Evolutionary conservation across 2,329 filamentous ascomycete species (phyloP).

Genomic region (Hypoxylon sp.): DNA sequence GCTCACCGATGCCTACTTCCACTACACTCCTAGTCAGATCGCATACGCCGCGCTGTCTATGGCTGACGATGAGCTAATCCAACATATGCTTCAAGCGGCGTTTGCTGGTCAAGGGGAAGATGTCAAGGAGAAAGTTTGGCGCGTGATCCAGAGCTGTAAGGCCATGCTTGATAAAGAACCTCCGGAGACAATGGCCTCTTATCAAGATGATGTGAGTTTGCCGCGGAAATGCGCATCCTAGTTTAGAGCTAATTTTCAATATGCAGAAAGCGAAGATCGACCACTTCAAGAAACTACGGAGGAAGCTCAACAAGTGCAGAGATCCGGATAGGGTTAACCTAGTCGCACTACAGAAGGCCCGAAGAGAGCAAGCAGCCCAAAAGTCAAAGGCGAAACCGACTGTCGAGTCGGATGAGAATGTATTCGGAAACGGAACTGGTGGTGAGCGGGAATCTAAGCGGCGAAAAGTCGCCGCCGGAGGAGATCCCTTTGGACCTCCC

Average conservation of each 20-base stretch:
- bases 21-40: conserved; percentile 94
- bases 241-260: conserved; percentile 35
- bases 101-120: conserved; percentile 46
- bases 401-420: conserved; percentile 55
- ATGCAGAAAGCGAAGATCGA: conserved; percentile 56
- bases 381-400: conserved; percentile 50
- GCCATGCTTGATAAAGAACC: conserved; percentile 65
- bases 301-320: conserved; percentile 76
- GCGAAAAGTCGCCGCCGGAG: conserved; percentile 46
- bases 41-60: conserved; percentile 83
- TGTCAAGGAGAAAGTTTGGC: conserved; percentile 57
- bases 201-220: conserved; percentile 60
- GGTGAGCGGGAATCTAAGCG: conserved; percentile 50
- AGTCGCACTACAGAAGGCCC: conserved; percentile 71
- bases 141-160: conserved; percentile 59
- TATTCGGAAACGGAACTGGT: conserved; percentile 54
- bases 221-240: not conserved
- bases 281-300: conserved; percentile 66
- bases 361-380: conserved; percentile 61
- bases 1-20: conserved; percentile 95
- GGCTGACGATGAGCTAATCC: conserved; percentile 72
- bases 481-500: conserved; percentile 43
- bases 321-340: conserved; percentile 79
- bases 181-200: conserved; percentile 62
- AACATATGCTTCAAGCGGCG: conserved; percentile 56